phyloP scores from a whole-genome alignment of 331 rosid genomes.

The Dryas integrifolia region DNA sequence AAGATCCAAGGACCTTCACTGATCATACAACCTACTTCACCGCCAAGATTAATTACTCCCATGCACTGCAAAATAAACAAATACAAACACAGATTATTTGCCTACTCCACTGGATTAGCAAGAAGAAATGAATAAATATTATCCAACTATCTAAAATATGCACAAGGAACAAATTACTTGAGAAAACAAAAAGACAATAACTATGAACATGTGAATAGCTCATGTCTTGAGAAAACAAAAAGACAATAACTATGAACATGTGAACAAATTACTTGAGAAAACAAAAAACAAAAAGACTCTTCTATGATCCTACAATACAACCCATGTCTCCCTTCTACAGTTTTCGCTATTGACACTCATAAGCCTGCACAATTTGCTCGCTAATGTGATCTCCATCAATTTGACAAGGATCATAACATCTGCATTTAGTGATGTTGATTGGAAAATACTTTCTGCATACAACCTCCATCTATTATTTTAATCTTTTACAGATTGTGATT shows the following conservation, averaged over 20 bases:
- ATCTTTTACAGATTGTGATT: not conserved
- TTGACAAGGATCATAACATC: not conserved
- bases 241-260: not conserved
- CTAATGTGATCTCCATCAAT: not conserved
- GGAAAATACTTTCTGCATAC: not conserved
- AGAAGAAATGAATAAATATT: not conserved
- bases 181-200: not conserved
- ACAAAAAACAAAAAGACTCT: no score
- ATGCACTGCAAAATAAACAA: conserved; percentile 52
- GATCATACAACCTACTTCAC: conserved; percentile 95
- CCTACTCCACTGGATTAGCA: not conserved
- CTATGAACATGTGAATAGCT: not conserved
- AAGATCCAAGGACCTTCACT: conserved; percentile 95
- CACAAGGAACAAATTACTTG: not conserved
- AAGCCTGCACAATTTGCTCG: not conserved
- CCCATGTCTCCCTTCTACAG: not conserved
- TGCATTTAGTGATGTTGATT: not conserved
- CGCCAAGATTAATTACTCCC: conserved; percentile 62
- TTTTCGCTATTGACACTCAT: not conserved
- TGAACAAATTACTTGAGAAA: no score
- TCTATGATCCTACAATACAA: not conserved
- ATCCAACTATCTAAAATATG: not conserved
- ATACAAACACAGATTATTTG: not conserved
- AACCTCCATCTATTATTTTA: not conserved
- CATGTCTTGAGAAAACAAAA: not conserved